Evolutionary conservation across 305 asterid species (phyloP).

Genomic region (Nicotiana rustica): DNA sequence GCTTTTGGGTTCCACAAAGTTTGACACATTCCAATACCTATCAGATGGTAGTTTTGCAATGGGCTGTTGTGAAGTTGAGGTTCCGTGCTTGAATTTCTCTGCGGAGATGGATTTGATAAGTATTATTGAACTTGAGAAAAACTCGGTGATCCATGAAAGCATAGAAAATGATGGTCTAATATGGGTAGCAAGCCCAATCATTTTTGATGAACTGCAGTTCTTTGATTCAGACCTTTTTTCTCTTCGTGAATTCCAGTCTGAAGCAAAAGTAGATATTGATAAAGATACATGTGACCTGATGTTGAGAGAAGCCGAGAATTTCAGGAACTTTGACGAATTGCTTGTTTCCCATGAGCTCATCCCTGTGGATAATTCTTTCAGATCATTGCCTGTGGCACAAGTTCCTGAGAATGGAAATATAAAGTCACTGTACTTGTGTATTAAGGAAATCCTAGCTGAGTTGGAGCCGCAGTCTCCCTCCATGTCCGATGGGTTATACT

Average conservation of each 20-base stretch:
- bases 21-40: conserved; percentile 65
- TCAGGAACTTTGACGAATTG: conserved; percentile 66
- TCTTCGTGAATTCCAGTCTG: conserved; percentile 55
- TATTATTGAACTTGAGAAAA: conserved; percentile 56
- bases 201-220: conserved; percentile 66
- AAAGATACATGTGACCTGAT: conserved; percentile 64
- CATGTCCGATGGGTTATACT: conserved; percentile 81
- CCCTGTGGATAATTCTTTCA: conserved; percentile 75
- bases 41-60: conserved; percentile 48
- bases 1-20: conserved; percentile 60
- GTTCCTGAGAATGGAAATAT: conserved; percentile 53
- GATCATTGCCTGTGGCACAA: conserved; percentile 85
- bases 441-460: conserved; percentile 62
- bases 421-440: conserved; percentile 54
- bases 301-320: conserved; percentile 73
- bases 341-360: conserved; percentile 85
- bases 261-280: conserved; percentile 53
- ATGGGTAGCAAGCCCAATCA: conserved; percentile 45
- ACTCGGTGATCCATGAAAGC: conserved; percentile 46
- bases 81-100: conserved; percentile 44
- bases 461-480: conserved; percentile 70
- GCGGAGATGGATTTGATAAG: conserved; percentile 52
- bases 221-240: conserved; percentile 54
- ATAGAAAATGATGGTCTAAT: conserved; percentile 46
- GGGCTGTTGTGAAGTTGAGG: conserved; percentile 49